These are phyloP conservation scores for Aureobasidium zeae DNA, from an alignment of 2,329 filamentous ascomycete genomes.

Conservation along the genomic window DNA sequence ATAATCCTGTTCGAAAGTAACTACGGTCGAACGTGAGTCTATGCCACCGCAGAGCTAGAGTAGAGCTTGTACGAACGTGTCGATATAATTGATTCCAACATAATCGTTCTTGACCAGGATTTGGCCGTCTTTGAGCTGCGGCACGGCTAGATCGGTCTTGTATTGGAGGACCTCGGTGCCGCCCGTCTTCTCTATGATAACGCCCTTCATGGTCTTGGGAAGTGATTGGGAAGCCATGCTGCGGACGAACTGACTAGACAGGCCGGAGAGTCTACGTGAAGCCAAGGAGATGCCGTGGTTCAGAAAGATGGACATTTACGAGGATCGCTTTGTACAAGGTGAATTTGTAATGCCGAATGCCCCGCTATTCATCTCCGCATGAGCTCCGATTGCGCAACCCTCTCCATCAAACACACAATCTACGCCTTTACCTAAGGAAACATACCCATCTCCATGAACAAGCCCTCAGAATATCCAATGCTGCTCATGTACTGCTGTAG, in stretches of 20 bases:
- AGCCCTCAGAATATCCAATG: too few relatives aligned
- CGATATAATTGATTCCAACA: constrained; percentile 80
- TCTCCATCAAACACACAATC: too few relatives aligned
- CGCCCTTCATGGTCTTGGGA: constrained; percentile 61
- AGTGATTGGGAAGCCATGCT: constrained; percentile 40
- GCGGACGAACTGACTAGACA: constrained; percentile 22
- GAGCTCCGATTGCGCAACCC: too few relatives aligned
- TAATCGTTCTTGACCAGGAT: constrained; percentile 73
- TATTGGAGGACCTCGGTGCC: constrained; percentile 63
- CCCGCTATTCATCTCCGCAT: too few relatives aligned
- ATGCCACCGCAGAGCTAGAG: constrained; percentile 6
- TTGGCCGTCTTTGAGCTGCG: constrained; percentile 57
- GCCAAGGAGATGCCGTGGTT: constrained; percentile 17
- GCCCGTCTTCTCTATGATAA: constrained; percentile 63
- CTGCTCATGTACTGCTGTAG: too few relatives aligned
- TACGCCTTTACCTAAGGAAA: too few relatives aligned
- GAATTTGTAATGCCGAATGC: constrained; percentile 11
- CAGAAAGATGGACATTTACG: constrained; percentile 14
- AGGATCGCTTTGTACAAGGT: too few relatives aligned
- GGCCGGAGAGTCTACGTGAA: constrained; percentile 21
- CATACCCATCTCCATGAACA: too few relatives aligned
- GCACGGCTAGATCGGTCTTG: constrained; percentile 61
- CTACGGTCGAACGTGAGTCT: constrained; percentile 26
- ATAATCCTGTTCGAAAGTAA: constrained; percentile 81
- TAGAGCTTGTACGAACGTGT: constrained; percentile 47